Percentiles rank a stretch among this genome's conserved stretches.
Evolutionary conservation across 2,329 filamentous ascomycete genomes (phyloP).

Genomic region (Colletotrichum tamarilloi): DNA sequence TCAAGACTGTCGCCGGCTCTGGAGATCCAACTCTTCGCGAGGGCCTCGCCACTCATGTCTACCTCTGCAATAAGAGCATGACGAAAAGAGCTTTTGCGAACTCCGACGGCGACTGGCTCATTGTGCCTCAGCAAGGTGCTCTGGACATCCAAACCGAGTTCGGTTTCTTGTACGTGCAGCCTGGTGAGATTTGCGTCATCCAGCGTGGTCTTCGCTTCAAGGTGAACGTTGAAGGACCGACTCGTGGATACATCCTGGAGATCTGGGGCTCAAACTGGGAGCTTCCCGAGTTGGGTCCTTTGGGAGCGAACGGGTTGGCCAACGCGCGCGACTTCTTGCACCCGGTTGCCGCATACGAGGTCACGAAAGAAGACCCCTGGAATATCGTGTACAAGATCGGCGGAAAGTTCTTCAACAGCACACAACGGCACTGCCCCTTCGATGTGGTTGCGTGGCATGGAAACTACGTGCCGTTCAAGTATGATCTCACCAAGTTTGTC

Average conservation of each 20-base stretch:
- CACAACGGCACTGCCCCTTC: conserved; percentile 74
- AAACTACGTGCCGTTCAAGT: conserved; percentile 72
- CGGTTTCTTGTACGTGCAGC: conserved; percentile 71
- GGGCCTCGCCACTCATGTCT: conserved; percentile 61
- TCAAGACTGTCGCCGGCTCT: conserved; percentile 60
- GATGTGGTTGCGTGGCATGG: conserved; percentile 80
- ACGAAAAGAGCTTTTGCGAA: conserved; percentile 59
- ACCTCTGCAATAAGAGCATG: conserved; percentile 60
- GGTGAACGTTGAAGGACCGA: conserved; percentile 69
- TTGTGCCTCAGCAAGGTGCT: conserved; percentile 72
- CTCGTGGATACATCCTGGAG: conserved; percentile 75
- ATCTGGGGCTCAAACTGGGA: conserved; percentile 73
- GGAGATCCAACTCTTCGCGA: conserved; percentile 61
- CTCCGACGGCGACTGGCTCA: conserved; percentile 75
- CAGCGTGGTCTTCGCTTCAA: conserved; percentile 67
- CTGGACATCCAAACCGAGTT: conserved; percentile 77
- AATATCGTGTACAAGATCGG: conserved; percentile 71
- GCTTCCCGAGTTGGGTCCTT: conserved; percentile 74
- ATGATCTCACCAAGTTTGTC: conserved; percentile 67
- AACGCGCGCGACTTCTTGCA: conserved; percentile 74
- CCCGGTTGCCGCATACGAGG: conserved; percentile 69
- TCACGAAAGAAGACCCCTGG: conserved; percentile 63
- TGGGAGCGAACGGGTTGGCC: conserved; percentile 74
- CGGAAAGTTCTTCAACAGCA: conserved; percentile 69
- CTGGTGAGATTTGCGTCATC: conserved; percentile 75